Base-by-base conservation (phyloP, 2,329 filamentous ascomycete genomes). In the Aspergillus sp. region DNA sequence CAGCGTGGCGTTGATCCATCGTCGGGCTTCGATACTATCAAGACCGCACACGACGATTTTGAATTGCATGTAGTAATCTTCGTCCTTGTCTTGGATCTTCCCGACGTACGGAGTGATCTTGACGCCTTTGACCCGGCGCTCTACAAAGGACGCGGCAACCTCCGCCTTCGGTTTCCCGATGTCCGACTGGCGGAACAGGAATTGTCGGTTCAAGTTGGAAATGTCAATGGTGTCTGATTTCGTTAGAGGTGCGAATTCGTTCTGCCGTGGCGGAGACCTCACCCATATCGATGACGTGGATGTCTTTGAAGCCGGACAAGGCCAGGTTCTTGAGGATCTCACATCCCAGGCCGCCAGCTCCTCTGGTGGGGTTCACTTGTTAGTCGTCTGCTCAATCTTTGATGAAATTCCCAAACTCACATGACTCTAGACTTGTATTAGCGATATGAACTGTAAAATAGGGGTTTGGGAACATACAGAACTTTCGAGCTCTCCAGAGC, bases 281-380 rank as follows among this genome's bases (percentile, higher is more conserved):
- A 90, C 90, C 91, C 95, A 99, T 99, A 78, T 99, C 95, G 69
- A 99, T 98, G 60, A 99, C 95, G 80, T 99, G 92, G 67, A 99
- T 97, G 71, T 96, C 87, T 76, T 90, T 96, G 81, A 99, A 99
- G 29, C 93, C 92, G 2, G 94, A 97, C 55, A 99, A 84, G 47
- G 95, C 95, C 36, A 99, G 84, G 71, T 99, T 92, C 81, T 99
- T 99, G 55, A 99, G 81, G 49, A 99, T 96, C 75, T 99, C 95
- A 70, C 95, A 99, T 65, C 95, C 95, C 60, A 99, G 78, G 11
- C 95, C 95, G 63, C 95, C 95, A 60, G 95, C 95, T 59, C 95
- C 95, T 67, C 93, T 97, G 55, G 14, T 70, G 24, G 22, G n/a
- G 9, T 9, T 67, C 45, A 16, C 14, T 63, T 42, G 67, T 78